phyloP scores from a whole-genome alignment of 495 filamentous ascomycete species.

The Filosporella fistucella region DNA sequence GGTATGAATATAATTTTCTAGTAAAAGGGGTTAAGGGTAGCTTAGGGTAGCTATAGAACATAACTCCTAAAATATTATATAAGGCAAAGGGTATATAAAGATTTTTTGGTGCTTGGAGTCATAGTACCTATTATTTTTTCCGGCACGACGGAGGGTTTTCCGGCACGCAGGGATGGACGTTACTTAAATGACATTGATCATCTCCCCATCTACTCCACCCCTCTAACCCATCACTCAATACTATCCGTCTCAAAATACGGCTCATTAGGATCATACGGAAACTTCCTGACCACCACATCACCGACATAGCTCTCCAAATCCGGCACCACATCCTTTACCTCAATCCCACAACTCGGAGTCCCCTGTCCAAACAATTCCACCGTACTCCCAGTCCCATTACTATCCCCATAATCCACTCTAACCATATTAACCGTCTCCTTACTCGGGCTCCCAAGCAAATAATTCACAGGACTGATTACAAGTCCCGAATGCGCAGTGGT shows the following conservation, averaged over 20 bases:
- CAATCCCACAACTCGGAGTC: conserved; percentile 22
- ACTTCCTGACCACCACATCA: conserved; percentile 41
- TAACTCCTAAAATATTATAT: neutral
- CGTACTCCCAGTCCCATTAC: conserved; percentile 24
- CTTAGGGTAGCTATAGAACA: neutral
- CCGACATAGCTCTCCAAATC: conserved; percentile 34
- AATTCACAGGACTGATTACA: conserved; percentile 45
- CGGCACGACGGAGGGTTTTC: neutral
- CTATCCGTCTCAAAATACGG: conserved; percentile 28
- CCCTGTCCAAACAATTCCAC: conserved; percentile 36
- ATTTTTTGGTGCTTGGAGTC: neutral
- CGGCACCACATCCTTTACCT: conserved; percentile 21
- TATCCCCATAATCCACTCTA: conserved; percentile 35
- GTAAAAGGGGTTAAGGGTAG: neutral
- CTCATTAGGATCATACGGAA: conserved; percentile 37
- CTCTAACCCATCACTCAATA: conserved; percentile 8
- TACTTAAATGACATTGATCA: neutral
- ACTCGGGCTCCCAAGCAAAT: conserved; percentile 25
- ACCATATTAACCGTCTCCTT: conserved; percentile 30
- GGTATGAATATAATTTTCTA: conserved; percentile 3
- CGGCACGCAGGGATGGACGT: conserved; percentile 1
- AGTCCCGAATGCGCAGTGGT: conserved; percentile 40
- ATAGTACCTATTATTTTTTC: neutral
- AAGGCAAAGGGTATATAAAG: neutral
- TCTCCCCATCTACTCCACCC: neutral